Conservation (phyloP, 1,284 basidiomycete genomes). For the Amylostereum areolatum region DNA sequence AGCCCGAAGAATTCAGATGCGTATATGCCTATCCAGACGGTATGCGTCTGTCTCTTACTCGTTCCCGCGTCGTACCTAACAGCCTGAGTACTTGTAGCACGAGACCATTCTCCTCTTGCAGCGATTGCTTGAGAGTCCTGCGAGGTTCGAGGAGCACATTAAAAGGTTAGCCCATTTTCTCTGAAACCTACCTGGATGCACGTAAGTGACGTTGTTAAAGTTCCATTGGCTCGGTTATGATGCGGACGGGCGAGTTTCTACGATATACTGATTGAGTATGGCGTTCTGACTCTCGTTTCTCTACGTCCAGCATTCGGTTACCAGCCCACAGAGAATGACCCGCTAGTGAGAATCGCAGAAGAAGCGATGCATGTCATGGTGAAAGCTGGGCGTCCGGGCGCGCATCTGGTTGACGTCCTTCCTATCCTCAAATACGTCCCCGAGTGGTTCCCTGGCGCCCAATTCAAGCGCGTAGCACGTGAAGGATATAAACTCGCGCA, state of each 20-base stretch:
- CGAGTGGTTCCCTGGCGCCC: slow-evolving; percentile 15
- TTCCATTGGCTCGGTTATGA: too few relatives aligned
- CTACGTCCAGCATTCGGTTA: not conserved
- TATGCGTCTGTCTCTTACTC: too few relatives aligned
- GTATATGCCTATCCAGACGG: not conserved
- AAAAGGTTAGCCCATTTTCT: not conserved
- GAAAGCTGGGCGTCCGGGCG: not conserved
- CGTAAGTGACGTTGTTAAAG: too few relatives aligned
- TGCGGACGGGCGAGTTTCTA: too few relatives aligned
- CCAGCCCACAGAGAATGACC: not conserved
- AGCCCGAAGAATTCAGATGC: not conserved
- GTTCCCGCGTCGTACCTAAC: too few relatives aligned
- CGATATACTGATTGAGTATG: too few relatives aligned
- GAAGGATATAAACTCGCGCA: not conserved
- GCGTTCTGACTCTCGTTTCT: too few relatives aligned
- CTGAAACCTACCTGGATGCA: too few relatives aligned
- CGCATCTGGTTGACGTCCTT: not conserved
- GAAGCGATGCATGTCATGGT: not conserved
- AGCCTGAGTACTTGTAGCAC: not conserved
- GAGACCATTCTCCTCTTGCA: not conserved
- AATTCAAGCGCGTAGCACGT: slow-evolving; percentile 5
- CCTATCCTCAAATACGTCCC: slow-evolving; percentile 11
- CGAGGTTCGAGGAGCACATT: not conserved
- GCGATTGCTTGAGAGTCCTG: not conserved
- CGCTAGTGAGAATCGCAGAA: not conserved